Conservation (phyloP, 805 yeast genomes). For the Cyberlindnera mrakii region DNA sequence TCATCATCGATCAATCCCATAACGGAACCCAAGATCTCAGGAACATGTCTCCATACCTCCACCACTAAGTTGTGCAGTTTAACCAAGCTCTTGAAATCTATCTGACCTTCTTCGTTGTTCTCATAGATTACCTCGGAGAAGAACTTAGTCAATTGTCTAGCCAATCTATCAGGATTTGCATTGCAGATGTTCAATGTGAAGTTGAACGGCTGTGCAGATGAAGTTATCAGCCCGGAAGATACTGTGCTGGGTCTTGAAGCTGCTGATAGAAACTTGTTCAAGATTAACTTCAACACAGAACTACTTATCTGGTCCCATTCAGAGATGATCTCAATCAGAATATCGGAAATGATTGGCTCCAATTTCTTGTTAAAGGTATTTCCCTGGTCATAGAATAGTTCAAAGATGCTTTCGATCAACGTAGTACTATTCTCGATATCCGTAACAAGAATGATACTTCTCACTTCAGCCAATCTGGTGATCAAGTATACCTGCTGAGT, state of each 20-base stretch:
- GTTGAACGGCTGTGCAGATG: slow-evolving; percentile 46
- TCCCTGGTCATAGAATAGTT: slow-evolving; percentile 51
- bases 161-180: slow-evolving; percentile 63
- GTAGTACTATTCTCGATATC: slow-evolving; percentile 62
- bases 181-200: slow-evolving; percentile 65
- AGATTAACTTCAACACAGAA: slow-evolving; percentile 52
- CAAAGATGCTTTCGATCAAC: slow-evolving; percentile 51
- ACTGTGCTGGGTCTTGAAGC: slow-evolving; percentile 9
- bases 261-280: slow-evolving; percentile 52
- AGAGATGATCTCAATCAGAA: slow-evolving; percentile 67
- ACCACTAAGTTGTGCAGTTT: slow-evolving; percentile 59
- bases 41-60: slow-evolving; percentile 72
- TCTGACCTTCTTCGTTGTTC: slow-evolving; percentile 21
- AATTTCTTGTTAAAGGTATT: slow-evolving; percentile 44
- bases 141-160: slow-evolving; percentile 70
- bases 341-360: slow-evolving; percentile 59
- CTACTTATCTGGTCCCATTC: slow-evolving; percentile 64
- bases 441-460: slow-evolving; percentile 66
- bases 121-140: slow-evolving; percentile 70
- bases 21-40: slow-evolving; percentile 66
- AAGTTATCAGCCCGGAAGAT: slow-evolving; percentile 11
- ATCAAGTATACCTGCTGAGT: slow-evolving; percentile 59
- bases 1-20: slow-evolving; percentile 80
- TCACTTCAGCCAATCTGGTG: slow-evolving; percentile 65
- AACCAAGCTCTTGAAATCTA: slow-evolving; percentile 36